Evolutionary conservation across 1,284 basidiomycete species (phyloP), one percentile per base, ranked within the genome.

Genomic region (Ustilago sp.): DNA sequence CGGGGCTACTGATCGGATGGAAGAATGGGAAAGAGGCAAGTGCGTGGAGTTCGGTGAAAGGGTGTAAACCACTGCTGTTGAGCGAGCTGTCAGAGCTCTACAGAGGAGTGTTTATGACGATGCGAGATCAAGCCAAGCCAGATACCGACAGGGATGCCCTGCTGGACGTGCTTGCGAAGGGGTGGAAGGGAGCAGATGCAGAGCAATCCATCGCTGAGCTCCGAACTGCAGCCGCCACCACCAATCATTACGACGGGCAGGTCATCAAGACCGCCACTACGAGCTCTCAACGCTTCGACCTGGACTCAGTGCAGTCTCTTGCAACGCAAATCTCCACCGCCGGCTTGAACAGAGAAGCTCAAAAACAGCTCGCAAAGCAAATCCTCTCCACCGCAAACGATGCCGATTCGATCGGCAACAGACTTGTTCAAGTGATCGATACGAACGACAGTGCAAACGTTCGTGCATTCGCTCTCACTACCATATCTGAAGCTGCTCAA

Each of bases 1-100:
- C 43, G 2, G 61, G 65, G 8, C 50, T 76, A 8, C 59, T 76
- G 45, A 59, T 76, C 17, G 43, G 57, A 4, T 71, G 68, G 68
- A 59, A 56, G 34, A 43, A 65, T 9, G 68, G 59, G 1, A 43
- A 9, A 2, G 74, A 76, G 35, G 9, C 36, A 3, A 54, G 74
- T 48, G 28, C 58, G 23, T 71, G 74, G 74, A 2, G 12, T 1
- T 23, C 63, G 8, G 23, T 15, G 15, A 15, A 51, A 9, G n/a
- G 45, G 1, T 19, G 19, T 15, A 11, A 56, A 5, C n/a, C 34
- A 12, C 5, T 71, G 2, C 15, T 48, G 2, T 9, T 63, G 34
- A 23, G 8, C 0, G 52, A 65, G 0, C 17, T 71, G 28, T 15
- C 9, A 7, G 4, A 35, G 2, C 59, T 71, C 23, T 76, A 76